Conservation (phyloP, 2,329 filamentous ascomycete genomes). For the Xylaria sp. region DNA sequence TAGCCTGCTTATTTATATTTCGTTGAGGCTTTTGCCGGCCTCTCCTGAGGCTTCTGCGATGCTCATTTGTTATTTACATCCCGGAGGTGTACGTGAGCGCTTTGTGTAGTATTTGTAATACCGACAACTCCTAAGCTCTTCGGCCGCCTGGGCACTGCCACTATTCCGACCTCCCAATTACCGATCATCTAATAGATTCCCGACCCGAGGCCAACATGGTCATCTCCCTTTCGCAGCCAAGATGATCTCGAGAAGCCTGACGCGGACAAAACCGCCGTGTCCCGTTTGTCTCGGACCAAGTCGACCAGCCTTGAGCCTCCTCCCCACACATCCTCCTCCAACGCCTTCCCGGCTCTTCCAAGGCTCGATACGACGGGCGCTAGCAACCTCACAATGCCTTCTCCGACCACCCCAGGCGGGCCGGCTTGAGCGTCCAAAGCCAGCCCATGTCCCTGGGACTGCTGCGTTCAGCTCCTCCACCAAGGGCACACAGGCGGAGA, state of each 20-base stretch:
- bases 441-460: conserved; percentile 25
- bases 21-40: neutral
- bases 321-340: conserved; percentile 11
- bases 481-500: conserved; percentile 27
- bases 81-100: neutral
- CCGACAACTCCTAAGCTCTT: neutral
- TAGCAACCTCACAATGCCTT: conserved; percentile 42
- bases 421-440: conserved; percentile 13
- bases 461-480: conserved; percentile 40
- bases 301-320: conserved; percentile 28
- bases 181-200: neutral
- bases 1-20: neutral
- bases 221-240: conserved; percentile 23
- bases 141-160: neutral
- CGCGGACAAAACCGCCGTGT: conserved; percentile 39
- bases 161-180: conserved; percentile 11
- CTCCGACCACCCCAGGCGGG: conserved; percentile 30
- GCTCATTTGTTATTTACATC: neutral
- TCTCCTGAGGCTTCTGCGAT: neutral
- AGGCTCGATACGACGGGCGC: conserved; percentile 33
- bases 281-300: conserved; percentile 38
- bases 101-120: neutral
- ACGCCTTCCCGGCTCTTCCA: conserved; percentile 9
- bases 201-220: conserved; percentile 36
- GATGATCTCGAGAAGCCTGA: conserved; percentile 45